Evolutionary conservation across 2,329 filamentous ascomycete genomes (phyloP), one percentile per base, ranked within the genome.

Genomic region (Ustulina deusta): DNA sequence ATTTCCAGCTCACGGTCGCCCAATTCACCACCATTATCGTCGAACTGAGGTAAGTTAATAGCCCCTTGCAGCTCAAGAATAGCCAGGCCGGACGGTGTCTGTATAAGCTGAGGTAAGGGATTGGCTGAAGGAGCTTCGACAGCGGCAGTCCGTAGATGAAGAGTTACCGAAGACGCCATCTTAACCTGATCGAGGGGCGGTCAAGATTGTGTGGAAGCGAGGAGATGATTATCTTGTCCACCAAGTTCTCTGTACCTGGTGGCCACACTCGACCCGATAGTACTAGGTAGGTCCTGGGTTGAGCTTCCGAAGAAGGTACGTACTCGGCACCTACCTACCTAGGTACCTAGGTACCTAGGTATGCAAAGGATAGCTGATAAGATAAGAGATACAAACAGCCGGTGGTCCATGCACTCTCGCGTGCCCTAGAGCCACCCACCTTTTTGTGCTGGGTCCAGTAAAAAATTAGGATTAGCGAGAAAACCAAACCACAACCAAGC

Each of bases 21-120:
- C 29, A 78, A 71, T 59, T 81, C 73, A 10, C 73, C 72, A 13
- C 73, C 70, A 27, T 80, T 75, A n/a, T 77, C 73, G 29, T 75
- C 74, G 34, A 78, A 72, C 1, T 81, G 70, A 7, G 93, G 90
- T 0, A 94, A 84, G 79, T 97, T 95, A 81, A 99, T 90, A 15
- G 89, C 93, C 69, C 94, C 96, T 83, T 99, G 96, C 15, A 99
- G 88, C 81, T 98, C 96, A 65, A 99, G 84, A 52, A 99, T 85
- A 20, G 95, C 95, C 46, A 97, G 87, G 58, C 96, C 96, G 0
- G 92, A 90, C 0, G 96, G 96, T 0, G 95, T 97, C 74, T 94
- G 92, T 17, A 98, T 87, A 69, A 97, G 85, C n/a, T 86, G 79
- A 1, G 96, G 96, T 4, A 98, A 87, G 3, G 92, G 90, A 65